Conservation (phyloP, 2,329 filamentous ascomycete genomes). For the Bisporella sp. region DNA sequence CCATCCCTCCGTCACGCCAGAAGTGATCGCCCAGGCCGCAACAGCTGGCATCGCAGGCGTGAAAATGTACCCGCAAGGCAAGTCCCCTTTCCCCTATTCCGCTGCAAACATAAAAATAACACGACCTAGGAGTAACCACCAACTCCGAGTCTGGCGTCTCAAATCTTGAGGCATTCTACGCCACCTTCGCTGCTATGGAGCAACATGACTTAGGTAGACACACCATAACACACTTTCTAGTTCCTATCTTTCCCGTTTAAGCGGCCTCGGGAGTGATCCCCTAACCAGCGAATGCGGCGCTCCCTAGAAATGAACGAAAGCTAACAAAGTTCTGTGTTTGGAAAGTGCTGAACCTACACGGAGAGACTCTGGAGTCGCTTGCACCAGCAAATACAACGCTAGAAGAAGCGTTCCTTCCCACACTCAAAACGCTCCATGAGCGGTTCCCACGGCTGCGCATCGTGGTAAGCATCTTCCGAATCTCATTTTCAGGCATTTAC, state of each 20-base stretch:
- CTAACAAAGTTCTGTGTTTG: too few species aligned
- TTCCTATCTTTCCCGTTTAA: too few species aligned
- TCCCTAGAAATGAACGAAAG: too few species aligned
- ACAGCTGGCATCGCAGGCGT: conserved; percentile 12
- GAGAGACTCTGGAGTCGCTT: conserved; percentile 54
- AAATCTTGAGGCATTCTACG: conserved; percentile 61
- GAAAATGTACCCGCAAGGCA: conserved; percentile 36
- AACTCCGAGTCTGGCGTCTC: conserved; percentile 66
- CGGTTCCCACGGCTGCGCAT: conserved; percentile 66
- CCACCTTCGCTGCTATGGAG: conserved; percentile 82
- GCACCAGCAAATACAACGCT: conserved; percentile 28
- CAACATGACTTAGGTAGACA: conserved; percentile 42
- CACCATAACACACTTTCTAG: too few species aligned
- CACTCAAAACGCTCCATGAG: conserved; percentile 62
- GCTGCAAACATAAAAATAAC: background rate
- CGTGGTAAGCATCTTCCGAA: conserved; percentile 26
- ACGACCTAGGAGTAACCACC: conserved; percentile 52
- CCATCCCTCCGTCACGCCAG: conserved; percentile 11
- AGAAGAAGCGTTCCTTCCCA: conserved; percentile 74
- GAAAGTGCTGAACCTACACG: conserved; percentile 75
- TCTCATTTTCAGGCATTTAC: background rate
- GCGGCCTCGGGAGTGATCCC: too few species aligned
- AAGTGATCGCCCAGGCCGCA: conserved; percentile 15
- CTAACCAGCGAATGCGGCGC: too few species aligned
- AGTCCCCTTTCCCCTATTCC: conserved; percentile 57